Conservation (phyloP, 345 rosid species). For the Syzygium jambos region DNA sequence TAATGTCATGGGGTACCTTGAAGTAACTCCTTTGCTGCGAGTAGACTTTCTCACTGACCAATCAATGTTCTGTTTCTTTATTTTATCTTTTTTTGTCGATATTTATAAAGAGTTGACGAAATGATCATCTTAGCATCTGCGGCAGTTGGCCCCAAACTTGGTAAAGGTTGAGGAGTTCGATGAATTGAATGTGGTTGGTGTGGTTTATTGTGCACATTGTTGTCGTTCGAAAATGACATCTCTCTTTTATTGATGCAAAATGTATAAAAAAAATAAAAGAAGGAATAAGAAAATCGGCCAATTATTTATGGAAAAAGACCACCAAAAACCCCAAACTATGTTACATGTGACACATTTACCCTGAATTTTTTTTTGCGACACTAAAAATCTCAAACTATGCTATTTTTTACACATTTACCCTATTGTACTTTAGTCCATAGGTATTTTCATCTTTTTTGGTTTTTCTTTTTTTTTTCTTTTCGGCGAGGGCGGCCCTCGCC, state of each 20-base stretch:
- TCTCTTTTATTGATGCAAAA: neutral
- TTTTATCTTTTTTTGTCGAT: neutral
- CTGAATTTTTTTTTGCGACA: no score
- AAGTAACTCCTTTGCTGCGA: neutral
- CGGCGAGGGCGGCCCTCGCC: no score
- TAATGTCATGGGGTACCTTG: neutral
- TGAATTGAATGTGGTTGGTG: neutral
- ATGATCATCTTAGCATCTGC: neutral
- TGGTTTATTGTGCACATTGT: neutral
- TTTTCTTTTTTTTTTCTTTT: no score
- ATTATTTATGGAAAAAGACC: no score
- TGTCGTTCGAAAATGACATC: neutral
- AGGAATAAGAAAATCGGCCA: neutral
- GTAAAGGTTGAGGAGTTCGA: neutral
- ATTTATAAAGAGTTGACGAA: neutral
- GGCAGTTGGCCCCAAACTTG: neutral
- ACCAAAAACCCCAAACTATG: no score
- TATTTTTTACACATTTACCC: no score
- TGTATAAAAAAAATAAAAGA: neutral
- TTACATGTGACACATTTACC: no score
- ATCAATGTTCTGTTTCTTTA: neutral
- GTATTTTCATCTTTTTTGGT: no score
- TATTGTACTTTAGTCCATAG: no score
- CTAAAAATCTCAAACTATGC: no score
- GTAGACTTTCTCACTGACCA: neutral